Conservation (phyloP, 768 basidiomycete genomes). For the Mycena polygramma region DNA sequence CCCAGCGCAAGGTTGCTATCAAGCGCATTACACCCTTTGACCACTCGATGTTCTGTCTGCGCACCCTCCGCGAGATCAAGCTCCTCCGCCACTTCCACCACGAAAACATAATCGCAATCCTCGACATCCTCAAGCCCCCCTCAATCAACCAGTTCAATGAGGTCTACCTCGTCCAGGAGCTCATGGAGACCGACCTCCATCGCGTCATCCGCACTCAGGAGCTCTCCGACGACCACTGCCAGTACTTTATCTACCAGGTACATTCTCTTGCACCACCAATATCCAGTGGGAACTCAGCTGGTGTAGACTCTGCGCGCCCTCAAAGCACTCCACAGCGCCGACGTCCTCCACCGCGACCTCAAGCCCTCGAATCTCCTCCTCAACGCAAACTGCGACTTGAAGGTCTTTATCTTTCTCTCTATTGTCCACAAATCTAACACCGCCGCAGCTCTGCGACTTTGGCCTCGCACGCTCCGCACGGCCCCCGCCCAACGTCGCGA, state of each 20-base stretch:
- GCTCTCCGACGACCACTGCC: constrained; percentile 93
- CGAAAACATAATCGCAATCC: constrained; percentile 94
- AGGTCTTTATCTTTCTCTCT: constrained; percentile 59
- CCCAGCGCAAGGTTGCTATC: constrained; percentile 91
- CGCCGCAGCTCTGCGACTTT: constrained; percentile 82
- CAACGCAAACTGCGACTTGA: constrained; percentile 97
- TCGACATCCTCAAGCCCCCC: constrained; percentile 91
- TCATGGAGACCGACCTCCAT: constrained; percentile 96
- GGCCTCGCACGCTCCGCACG: constrained; percentile 86
- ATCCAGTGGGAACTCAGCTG: neutral
- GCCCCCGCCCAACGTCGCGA: constrained; percentile 78
- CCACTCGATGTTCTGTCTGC: constrained; percentile 92
- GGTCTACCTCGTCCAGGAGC: constrained; percentile 79
- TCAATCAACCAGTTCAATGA: constrained; percentile 86
- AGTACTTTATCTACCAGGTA: constrained; percentile 98
- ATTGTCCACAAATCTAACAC: neutral
- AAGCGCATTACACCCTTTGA: constrained; percentile 97
- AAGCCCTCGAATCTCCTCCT: constrained; percentile 96
- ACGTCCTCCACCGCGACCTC: constrained; percentile 95
- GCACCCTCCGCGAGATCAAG: constrained; percentile 92
- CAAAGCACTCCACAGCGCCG: constrained; percentile 95
- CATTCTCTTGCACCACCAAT: constrained; percentile 32
- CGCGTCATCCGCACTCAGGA: constrained; percentile 96
- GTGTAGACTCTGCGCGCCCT: constrained; percentile 87
- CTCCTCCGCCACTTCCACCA: constrained; percentile 89